Base-by-base conservation (phyloP, 768 basidiomycete genomes). In the Tephrocybe rancida region DNA sequence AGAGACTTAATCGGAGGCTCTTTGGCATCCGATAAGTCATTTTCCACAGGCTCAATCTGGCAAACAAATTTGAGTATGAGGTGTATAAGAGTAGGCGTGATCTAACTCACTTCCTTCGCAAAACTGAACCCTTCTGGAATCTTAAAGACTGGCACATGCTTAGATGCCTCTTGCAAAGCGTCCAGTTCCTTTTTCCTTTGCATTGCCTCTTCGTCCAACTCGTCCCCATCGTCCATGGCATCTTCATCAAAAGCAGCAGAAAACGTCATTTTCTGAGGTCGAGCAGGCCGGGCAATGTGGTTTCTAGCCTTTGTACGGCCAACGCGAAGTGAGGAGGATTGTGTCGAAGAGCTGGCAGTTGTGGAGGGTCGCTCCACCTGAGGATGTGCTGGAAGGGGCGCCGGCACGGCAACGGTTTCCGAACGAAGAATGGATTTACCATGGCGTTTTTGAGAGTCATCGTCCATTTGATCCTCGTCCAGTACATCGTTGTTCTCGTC, bases 91-190 rank as follows among this genome's bases (percentile, higher is more conserved):
- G 52, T 26, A 44, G 39, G 11, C 35, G 19, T 32, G 30, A 24
- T 16, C 25, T 4, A 25, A 73, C 82, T 54, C 58, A 84, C 83
- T 58, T 80, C 79, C 60, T 84, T 82, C 5, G 84, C 80, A 60
- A 92, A 90, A 39, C 75, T 83, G 67, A 92, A 91, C 6, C 79
- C 82, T 49, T 74, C 67, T 18, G 87, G 82, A 34, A 85, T 73
- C 35, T 84, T 74, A 65, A 87, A 90, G 4, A 73, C 67, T 1
- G 86, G 86, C 9, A 68, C 73, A 54, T 73, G 79, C 64, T 78
- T 80, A 10, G 80, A 77, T 6, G 81, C 81, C 59, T 82, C 82
- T 49, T 86, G 82, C 13, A 84, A 66, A 50, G 67, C 67, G 39
- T 75, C 71, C 34, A 69, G 68, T 52, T 85, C 82, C 57, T 73